Percentiles rank a stretch among this genome's conserved stretches.
Conservation (phyloP, 129 eudicot species). For the Scalesia atractyloides region DNA sequence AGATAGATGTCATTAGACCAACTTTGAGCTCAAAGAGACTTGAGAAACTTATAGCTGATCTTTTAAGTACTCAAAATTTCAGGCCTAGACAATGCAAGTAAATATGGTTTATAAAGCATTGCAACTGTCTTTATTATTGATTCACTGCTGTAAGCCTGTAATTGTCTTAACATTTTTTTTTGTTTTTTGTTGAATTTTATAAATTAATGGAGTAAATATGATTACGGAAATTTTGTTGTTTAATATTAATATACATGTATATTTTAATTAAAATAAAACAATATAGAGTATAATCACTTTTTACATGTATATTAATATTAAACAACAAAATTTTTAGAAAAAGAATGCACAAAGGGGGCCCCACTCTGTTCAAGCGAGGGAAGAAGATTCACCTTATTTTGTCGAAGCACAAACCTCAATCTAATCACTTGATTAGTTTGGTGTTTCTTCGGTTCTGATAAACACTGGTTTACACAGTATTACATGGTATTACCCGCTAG, state of each 20-base stretch:
- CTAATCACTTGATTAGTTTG: no score
- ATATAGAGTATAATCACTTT: no score
- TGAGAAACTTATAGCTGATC: constrained; percentile 67
- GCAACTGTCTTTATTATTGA: constrained; percentile 13
- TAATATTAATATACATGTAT: neutral
- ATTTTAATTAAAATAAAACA: no score
- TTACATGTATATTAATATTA: no score
- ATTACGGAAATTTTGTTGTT: neutral
- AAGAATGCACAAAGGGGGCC: no score
- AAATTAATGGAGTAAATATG: neutral
- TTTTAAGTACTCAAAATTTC: constrained; percentile 74
- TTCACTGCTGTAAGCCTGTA: constrained; percentile 20
- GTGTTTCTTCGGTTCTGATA: no score
- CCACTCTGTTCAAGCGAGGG: no score
- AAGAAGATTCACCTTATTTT: no score
- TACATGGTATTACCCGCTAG: no score
- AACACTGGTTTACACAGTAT: no score
- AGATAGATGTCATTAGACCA: constrained; percentile 66
- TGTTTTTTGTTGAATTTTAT: neutral
- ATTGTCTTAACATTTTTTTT: neutral
- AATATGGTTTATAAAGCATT: constrained; percentile 17
- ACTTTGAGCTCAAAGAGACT: constrained; percentile 68
- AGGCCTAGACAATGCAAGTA: constrained; percentile 86
- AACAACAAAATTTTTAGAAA: no score
- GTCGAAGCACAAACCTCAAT: no score